Evolutionary conservation across 78 protist species (phyloP).

Genomic region (Dictyostelium brefeldianum): DNA sequence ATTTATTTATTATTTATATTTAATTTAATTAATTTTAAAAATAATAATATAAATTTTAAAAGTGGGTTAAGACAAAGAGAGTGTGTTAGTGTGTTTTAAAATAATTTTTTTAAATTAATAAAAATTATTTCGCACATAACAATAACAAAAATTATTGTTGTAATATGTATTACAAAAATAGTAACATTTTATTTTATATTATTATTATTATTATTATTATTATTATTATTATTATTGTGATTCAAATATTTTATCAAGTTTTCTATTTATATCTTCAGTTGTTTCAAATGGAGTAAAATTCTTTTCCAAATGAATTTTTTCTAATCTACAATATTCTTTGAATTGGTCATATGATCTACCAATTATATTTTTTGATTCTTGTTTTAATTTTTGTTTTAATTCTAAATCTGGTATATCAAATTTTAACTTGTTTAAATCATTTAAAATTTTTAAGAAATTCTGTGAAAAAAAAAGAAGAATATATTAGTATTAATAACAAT

Average conservation of each 20-base stretch:
- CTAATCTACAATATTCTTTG: slow-evolving; percentile 68
- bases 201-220: not conserved
- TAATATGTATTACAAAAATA: not conserved
- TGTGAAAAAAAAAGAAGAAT: not conserved
- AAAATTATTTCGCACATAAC: not conserved
- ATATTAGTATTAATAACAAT: not conserved
- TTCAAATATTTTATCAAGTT: slow-evolving; percentile 70
- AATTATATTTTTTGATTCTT: slow-evolving; percentile 27
- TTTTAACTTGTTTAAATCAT: slow-evolving; percentile 60
- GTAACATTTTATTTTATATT: not conserved
- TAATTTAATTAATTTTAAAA: too few species aligned
- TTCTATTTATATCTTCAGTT: slow-evolving; percentile 55
- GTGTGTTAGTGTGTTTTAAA: not conserved
- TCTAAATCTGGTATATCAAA: slow-evolving; percentile 73
- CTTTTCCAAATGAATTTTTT: slow-evolving; percentile 64
- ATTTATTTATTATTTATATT: too few species aligned
- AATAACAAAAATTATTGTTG: not conserved
- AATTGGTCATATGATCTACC: slow-evolving; percentile 15
- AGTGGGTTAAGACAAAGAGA: too few species aligned
- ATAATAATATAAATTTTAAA: too few species aligned
- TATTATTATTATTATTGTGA: not conserved
- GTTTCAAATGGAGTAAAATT: slow-evolving; percentile 65
- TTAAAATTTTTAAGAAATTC: slow-evolving; percentile 53
- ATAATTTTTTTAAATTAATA: not conserved
- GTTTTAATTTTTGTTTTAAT: slow-evolving; percentile 37